phyloP scores from a whole-genome alignment of 192 early-diverging fungal genomes.

The Backusella mclennaniae region DNA sequence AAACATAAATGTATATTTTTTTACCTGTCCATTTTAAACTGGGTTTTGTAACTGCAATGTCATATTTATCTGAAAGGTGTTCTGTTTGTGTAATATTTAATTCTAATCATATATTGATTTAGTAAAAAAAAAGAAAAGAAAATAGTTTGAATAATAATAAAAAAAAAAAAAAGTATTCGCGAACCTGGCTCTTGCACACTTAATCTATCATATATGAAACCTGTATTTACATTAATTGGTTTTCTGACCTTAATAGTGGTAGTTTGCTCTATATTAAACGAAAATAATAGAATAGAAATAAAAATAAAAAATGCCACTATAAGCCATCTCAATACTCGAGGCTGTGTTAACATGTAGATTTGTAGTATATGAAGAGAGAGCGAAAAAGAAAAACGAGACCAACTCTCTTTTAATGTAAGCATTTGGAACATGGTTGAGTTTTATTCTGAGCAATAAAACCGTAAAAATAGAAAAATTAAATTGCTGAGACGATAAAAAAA shows the following conservation, averaged over 20 bases:
- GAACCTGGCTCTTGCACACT: neutral
- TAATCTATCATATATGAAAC: neutral
- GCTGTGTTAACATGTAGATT: neutral
- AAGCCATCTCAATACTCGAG: neutral
- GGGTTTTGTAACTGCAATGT: neutral
- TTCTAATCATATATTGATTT: neutral
- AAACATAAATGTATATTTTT: neutral
- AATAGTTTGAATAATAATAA: neutral
- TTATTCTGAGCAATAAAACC: neutral
- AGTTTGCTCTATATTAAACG: neutral
- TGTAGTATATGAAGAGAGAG: neutral
- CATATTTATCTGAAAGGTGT: neutral
- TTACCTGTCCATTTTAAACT: slow-evolving; percentile 10
- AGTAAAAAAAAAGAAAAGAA: neutral
- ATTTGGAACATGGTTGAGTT: neutral
- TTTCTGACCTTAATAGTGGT: neutral
- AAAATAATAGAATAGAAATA: neutral
- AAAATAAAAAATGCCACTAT: neutral
- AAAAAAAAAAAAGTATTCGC: neutral
- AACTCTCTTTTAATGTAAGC: neutral
- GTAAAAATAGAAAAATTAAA: neutral
- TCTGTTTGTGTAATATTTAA: neutral
- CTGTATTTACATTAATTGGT: neutral
- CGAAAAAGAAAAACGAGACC: neutral
- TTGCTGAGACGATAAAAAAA: neutral